phyloP scores from a whole-genome alignment of 345 rosid genomes.

The Acer campestre region DNA sequence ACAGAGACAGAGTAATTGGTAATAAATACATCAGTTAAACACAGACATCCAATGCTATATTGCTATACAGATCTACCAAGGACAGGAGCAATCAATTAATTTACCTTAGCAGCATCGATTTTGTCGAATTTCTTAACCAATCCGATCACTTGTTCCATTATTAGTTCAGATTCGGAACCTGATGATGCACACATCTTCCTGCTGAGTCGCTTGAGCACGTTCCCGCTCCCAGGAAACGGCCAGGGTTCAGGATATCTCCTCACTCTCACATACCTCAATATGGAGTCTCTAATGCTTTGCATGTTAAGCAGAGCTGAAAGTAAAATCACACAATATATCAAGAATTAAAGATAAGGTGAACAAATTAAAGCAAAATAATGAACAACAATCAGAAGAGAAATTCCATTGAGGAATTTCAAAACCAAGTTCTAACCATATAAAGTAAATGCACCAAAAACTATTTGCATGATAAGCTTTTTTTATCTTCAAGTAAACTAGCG shows the following conservation, averaged over 20 bases:
- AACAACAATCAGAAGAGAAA: background rate
- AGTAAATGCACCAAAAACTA: background rate
- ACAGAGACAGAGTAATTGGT: background rate
- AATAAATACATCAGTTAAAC: background rate
- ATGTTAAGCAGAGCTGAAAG: constrained; percentile 29
- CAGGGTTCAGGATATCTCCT: constrained; percentile 28
- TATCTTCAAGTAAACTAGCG: background rate
- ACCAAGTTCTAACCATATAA: background rate
- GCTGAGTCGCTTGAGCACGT: constrained; percentile 26
- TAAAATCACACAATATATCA: constrained; percentile 6
- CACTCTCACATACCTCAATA: constrained; percentile 51
- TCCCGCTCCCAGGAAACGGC: constrained; percentile 18
- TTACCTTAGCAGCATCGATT: constrained; percentile 57
- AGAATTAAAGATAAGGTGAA: background rate
- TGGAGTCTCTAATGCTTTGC: constrained; percentile 42
- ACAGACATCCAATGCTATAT: background rate
- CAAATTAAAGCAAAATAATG: background rate
- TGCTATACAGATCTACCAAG: background rate
- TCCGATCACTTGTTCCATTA: constrained; percentile 44
- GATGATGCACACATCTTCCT: constrained; percentile 35
- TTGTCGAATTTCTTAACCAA: constrained; percentile 61
- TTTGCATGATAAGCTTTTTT: background rate
- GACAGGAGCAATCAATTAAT: background rate
- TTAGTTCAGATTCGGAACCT: constrained; percentile 31
- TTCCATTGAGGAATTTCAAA: background rate